phyloP scores from a whole-genome alignment of 495 filamentous ascomycete species.

The Physcia stellaris region DNA sequence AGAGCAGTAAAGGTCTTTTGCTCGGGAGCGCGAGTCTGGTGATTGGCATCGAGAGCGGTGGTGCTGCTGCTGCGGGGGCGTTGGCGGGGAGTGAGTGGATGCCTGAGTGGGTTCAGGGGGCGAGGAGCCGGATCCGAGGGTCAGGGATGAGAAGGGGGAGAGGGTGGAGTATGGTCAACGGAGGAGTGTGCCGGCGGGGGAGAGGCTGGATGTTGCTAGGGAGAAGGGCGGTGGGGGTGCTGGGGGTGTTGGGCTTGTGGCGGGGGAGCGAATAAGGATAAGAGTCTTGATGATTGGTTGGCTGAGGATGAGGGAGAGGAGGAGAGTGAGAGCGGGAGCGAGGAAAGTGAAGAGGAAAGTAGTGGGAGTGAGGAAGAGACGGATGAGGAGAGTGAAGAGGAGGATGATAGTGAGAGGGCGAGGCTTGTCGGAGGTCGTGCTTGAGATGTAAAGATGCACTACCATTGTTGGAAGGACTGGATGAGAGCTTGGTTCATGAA shows the following conservation, averaged over 20 bases:
- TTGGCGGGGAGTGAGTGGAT: constrained; percentile 61
- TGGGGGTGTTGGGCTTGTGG: constrained; percentile 15
- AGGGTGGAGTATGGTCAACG: constrained; percentile 12
- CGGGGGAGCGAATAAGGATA: no score
- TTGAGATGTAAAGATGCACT: no score
- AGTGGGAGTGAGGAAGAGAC: no score
- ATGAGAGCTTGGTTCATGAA: no score
- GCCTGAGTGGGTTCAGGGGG: constrained; percentile 75
- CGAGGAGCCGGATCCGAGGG: constrained; percentile 58
- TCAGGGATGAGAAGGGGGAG: constrained; percentile 39
- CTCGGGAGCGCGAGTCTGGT: constrained; percentile 79
- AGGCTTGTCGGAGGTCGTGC: no score
- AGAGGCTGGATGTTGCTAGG: constrained; percentile 44
- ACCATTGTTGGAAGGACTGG: no score
- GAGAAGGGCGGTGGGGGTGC: constrained; percentile 26
- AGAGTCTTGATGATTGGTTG: constrained; percentile 84
- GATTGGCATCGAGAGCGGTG: constrained; percentile 59
- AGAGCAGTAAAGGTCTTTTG: constrained; percentile 56
- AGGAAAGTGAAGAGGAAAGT: no score
- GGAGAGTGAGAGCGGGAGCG: no score
- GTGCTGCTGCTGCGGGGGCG: no score
- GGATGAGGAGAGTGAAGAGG: no score
- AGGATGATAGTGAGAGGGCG: no score
- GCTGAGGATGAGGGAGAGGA: constrained; percentile 58
- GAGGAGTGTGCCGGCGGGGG: constrained; percentile 43